These are phyloP conservation scores for Catunica adiposa DNA, from an alignment of 2,329 filamentous ascomycete species.

Conservation along the genomic window DNA sequence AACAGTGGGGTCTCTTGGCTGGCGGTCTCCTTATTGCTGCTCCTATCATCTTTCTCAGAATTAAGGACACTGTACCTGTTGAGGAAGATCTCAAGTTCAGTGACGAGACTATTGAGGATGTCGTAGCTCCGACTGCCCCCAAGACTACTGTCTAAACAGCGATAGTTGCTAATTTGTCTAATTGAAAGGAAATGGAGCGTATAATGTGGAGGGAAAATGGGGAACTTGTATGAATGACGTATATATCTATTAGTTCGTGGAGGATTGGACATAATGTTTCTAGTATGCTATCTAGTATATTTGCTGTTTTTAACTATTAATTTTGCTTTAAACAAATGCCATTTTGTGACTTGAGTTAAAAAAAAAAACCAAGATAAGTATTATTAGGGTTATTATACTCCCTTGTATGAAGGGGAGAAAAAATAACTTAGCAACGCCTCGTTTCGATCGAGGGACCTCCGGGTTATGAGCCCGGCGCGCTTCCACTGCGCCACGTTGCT, in stretches of 20 bases:
- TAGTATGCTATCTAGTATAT: not conserved
- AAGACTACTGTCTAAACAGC: not conserved
- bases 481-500: constrained; percentile 15
- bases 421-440: constrained; percentile 12
- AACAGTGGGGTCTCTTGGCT: constrained; percentile 54
- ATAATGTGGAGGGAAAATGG: not conserved
- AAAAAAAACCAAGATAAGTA: no score
- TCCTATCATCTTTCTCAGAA: constrained; percentile 62
- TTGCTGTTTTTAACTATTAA: not conserved
- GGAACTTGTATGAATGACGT: not conserved
- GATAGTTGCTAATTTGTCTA: not conserved
- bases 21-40: constrained; percentile 61
- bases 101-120: constrained; percentile 64
- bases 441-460: constrained; percentile 15
- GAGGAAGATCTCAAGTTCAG: constrained; percentile 74
- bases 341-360: no score
- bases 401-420: not conserved
- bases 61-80: constrained; percentile 64
- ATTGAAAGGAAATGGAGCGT: no score
- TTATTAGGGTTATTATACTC: no score
- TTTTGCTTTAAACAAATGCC: no score
- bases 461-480: constrained; percentile 15
- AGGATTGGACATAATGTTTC: not conserved
- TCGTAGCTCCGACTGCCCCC: constrained; percentile 23
- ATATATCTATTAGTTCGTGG: not conserved